phyloP scores from a whole-genome alignment of 2,329 filamentous ascomycete species.

The Aureobasidium melanogenum region DNA sequence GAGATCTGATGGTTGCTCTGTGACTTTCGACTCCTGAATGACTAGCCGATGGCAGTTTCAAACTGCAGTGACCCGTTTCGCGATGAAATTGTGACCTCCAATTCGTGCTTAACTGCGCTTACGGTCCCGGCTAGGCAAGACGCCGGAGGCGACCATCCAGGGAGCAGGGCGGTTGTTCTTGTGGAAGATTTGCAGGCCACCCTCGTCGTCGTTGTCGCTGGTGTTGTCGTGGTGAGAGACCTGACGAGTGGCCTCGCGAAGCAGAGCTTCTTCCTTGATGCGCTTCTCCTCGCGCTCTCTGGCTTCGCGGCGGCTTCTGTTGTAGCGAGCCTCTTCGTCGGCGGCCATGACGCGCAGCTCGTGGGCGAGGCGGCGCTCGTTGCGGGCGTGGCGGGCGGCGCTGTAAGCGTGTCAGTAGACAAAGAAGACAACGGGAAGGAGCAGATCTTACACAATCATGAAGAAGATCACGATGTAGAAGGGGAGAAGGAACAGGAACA shows the following conservation, averaged over 20 bases:
- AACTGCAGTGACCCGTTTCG: no score
- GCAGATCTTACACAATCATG: background rate
- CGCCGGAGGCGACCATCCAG: background rate
- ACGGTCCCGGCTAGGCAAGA: background rate
- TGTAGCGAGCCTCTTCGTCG: background rate
- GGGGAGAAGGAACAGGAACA: background rate
- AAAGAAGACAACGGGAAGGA: rapidly evolving
- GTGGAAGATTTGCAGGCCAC: background rate
- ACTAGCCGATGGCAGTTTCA: background rate
- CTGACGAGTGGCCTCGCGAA: background rate
- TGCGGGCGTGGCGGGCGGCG: background rate
- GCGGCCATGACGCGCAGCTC: background rate
- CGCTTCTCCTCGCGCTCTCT: background rate
- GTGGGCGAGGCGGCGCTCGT: background rate
- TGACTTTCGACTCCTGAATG: background rate
- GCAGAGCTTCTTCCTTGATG: background rate
- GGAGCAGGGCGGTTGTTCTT: background rate
- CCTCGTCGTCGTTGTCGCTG: background rate
- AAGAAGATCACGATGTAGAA: background rate
- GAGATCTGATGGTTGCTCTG: background rate
- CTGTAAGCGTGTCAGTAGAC: background rate
- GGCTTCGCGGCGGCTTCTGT: background rate
- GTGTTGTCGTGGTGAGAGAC: background rate
- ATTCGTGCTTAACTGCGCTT: background rate
- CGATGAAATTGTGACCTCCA: background rate